Evolutionary conservation across 2,329 filamentous ascomycete genomes (phyloP), one percentile per base, ranked within the genome.

Genomic region (Ophiostoma sp.): DNA sequence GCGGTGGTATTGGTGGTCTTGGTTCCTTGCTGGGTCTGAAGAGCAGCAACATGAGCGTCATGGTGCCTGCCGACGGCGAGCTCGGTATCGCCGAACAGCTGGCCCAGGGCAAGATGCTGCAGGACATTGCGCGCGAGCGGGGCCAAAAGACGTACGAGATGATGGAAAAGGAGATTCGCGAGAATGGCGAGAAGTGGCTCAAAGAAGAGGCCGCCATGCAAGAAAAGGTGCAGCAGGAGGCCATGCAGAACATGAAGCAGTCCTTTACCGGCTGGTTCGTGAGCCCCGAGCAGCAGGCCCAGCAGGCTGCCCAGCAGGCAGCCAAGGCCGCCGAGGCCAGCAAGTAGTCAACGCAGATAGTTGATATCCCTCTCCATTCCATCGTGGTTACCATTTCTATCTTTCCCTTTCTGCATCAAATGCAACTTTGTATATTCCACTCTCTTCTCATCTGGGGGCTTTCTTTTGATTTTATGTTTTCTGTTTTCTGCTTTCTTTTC

Each of bases 111-210:
- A 99, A 98, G 88, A 98, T 98, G 93, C 86, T 98, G 77, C 94
- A 95, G 83, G 96, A 99, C 80, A 91, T 97, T 82, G 94, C 96
- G 69, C 91, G 96, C 69, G 96, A 99, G 84, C 89, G 94, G 69
- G 96, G 96, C 45, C 93, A 95, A 84, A 91, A 92, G 81, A 92
- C 95, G 82, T 99, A 98, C 83, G 90, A 97, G 85, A 84, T 91
- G 77, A 87, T 98, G 75, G 95, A 98, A 82, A 91, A 91, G 83
- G 92, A 97, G 84, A 97, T 99, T 78, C 88, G 92, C 64, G 92
- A 97, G 82, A 96, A 98, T 80, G 96, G 95, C 70, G 94, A 95
- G 82, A 94, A 95, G 84, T 98, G 95, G 93, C 86, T 99, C 78
- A 95, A 95, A 85, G 95, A 98, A 82, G 95, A 97, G 86, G 92